Evolutionary conservation across 805 yeast genomes (phyloP).

Genomic region (Spathaspora sp.): DNA sequence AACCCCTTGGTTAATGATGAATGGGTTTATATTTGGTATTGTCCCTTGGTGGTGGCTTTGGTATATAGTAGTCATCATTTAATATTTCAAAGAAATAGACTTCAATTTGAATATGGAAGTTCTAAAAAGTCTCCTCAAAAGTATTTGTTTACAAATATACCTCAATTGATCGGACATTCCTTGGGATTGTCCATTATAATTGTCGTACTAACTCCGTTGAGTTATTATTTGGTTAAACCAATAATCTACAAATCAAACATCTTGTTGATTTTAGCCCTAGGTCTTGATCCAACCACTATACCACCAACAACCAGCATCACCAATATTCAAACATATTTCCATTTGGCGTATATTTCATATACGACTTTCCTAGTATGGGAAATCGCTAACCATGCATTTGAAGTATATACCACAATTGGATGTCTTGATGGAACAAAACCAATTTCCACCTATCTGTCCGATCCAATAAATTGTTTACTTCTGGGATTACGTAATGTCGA

Average conservation of each 20-base stretch:
- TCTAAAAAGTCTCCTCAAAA: slow-evolving; percentile 38
- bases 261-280: slow-evolving; percentile 24
- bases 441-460: slow-evolving; percentile 53
- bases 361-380: slow-evolving; percentile 49
- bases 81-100: slow-evolving; percentile 51
- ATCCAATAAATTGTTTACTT: slow-evolving; percentile 60
- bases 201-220: slow-evolving; percentile 31
- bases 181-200: slow-evolving; percentile 26
- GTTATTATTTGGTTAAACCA: slow-evolving; percentile 39
- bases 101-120: slow-evolving; percentile 44
- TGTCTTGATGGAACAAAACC: slow-evolving; percentile 66
- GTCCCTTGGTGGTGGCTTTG: slow-evolving; percentile 35
- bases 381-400: slow-evolving; percentile 50
- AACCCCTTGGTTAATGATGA: slow-evolving; percentile 38
- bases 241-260: slow-evolving; percentile 35
- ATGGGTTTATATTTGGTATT: slow-evolving; percentile 50
- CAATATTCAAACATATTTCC: slow-evolving; percentile 15
- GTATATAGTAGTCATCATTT: slow-evolving; percentile 50
- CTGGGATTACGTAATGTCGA: slow-evolving; percentile 58
- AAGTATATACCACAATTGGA: slow-evolving; percentile 68
- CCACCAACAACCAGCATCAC: slow-evolving; percentile 27
- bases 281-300: slow-evolving; percentile 42
- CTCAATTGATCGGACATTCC: slow-evolving; percentile 35
- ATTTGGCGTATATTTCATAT: slow-evolving; percentile 28
- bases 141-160: slow-evolving; percentile 21